Conservation (phyloP, 768 basidiomycete genomes). For the Dacryopinax spathularia region DNA sequence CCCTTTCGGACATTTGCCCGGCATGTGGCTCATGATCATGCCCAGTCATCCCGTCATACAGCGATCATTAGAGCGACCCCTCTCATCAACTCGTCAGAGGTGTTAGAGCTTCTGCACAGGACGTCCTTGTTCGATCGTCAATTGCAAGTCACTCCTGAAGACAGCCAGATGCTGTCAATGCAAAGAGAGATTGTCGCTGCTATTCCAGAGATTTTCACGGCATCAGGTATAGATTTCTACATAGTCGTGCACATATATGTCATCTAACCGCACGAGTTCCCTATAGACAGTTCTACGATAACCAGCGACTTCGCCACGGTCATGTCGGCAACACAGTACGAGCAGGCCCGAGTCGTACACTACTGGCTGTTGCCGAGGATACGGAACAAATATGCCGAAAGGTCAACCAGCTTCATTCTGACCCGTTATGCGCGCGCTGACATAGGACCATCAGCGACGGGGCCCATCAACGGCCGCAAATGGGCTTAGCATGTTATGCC, state of each 20-base stretch:
- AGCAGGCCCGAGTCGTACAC: conserved; percentile 54
- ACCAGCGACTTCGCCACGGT: conserved; percentile 22
- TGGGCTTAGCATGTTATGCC: conserved; percentile 50
- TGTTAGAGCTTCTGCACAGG: conserved; percentile 54
- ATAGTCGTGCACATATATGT: conserved; percentile 33
- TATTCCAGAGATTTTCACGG: conserved; percentile 51
- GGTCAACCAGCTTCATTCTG: not conserved
- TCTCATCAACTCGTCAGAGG: conserved; percentile 41
- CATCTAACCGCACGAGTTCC: no score
- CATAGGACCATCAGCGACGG: conserved; percentile 34
- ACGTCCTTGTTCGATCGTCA: conserved; percentile 55
- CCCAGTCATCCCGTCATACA: conserved; percentile 45
- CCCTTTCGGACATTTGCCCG: not conserved
- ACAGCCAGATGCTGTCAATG: conserved; percentile 52
- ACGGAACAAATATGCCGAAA: conserved; percentile 32
- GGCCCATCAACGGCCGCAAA: conserved; percentile 42
- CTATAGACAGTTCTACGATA: conserved; percentile 31
- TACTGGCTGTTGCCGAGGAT: conserved; percentile 66
- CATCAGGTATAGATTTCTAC: not conserved
- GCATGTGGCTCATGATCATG: conserved; percentile 22
- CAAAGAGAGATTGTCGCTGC: conserved; percentile 51
- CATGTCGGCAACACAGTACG: conserved; percentile 48
- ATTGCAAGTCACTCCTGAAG: conserved; percentile 56
- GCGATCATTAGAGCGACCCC: conserved; percentile 61
- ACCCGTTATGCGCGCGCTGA: not conserved